Evolutionary conservation across 2,329 filamentous ascomycete species (phyloP), one percentile per base, ranked within the genome.

Genomic region (Fusarium keratoplasticum): DNA sequence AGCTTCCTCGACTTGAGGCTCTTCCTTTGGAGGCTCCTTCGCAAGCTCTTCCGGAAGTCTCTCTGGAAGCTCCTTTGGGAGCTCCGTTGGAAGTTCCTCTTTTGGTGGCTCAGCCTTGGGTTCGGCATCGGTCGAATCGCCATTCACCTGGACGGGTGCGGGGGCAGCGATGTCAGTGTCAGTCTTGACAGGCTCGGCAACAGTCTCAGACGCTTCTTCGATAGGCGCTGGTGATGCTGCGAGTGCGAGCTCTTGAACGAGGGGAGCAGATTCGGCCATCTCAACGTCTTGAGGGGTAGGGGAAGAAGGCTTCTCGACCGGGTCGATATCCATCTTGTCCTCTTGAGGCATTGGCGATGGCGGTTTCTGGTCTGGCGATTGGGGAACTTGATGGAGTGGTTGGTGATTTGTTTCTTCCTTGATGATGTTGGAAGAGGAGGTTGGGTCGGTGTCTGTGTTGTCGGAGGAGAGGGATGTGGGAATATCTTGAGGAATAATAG

Each of bases 321-420:
- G 50, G 44, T 75, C 75, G 38, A 77, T 63, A 9, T 77, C 75
- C 72, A 78, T 77, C 40, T 70, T 65, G 54, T 75, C 66, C 33
- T 75, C 67, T 54, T 66, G 65, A 6, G 66, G 69, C 8, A 55
- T 47, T 25, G 74, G 57, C 14, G 73, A 68, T 40, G 52, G 58
- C 10, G 64, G 64, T 18, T 55, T 52, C 38, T 67, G 50, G 27
- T 71, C 60, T 57, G 29, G 52, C 16, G 52, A 57, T 36, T 33
- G 52, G 13, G 29, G 52, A 57, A 35, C n/a, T 20, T 33, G 31
- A 11, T 57, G 31, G 13, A 60, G 44, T 66, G 72, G 22, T 16
- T 71, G 65, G 25, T 61, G 62, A 33, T 35, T 58, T 13, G 44
- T 9, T 65, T 78, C 71, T 42, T 69, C 50, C 50, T 77, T 72